Base-by-base conservation (phyloP, 768 basidiomycete species). In the Infundibulicybe gibba region DNA sequence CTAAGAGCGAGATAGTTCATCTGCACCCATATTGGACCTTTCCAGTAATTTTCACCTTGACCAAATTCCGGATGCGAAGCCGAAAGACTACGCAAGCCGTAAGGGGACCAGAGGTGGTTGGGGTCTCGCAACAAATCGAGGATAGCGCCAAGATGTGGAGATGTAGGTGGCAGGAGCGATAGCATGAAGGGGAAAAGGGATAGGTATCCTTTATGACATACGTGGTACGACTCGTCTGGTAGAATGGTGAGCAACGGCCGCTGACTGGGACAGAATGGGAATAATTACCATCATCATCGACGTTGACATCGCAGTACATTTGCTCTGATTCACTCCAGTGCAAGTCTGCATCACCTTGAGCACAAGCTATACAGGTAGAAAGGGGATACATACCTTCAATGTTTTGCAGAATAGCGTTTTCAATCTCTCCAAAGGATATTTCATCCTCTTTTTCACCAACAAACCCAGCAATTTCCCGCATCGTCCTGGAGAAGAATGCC, bases 21-120 rank as follows among this genome's bases (percentile, higher is more conserved):
- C 63, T 92, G 94, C 32, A 97, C 79, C 94, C 94, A 97, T 41
- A 98, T 87, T 2, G 94, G 90, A 1, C 95, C 94, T 57, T 86
- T 87, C 94, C 94, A 98, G 65, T 98, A 98, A 68, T 98, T 90
- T 66, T 98, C 94, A 40, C 87, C 95, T 55, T 80, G 70, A 12
- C 94, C 94, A 56, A 93, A 97, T 41, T 90, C 79, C n/a, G 87
- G 81, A 60, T 97, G 92, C 15, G 83, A 80, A n/a, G 78, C 83
- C 6, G 89, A 92, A 44, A 98, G 68, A 52, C 91, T 94, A 21
- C 94, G 85, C 32, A 97, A 69, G 20, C 95, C 94, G 61, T 83
- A 94, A 1, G 81, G 76, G 2, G 93, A 95, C 95, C 95, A 97
- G 30, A 98, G 77, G 51, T 93, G 88, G 21, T 83, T 68, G 0